Conservation (phyloP, 768 basidiomycete genomes). For the Imleria badia region DNA sequence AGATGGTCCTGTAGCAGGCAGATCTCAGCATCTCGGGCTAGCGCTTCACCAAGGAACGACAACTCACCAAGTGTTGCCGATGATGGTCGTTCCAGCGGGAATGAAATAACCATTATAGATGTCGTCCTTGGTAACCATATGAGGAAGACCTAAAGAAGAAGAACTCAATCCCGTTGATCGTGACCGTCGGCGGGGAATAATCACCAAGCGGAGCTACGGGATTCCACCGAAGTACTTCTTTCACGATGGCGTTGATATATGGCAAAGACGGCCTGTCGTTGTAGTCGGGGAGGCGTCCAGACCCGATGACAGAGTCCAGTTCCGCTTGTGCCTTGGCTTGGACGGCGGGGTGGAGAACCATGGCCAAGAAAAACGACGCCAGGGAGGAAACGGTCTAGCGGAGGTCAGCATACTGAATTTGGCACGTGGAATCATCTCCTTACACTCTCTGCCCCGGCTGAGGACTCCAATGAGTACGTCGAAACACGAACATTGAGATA, state of each 20-base stretch:
- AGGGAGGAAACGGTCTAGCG: slow-evolving; percentile 31
- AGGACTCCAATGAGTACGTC: slow-evolving; percentile 1
- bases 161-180: slow-evolving; percentile 8
- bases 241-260: slow-evolving; percentile 30
- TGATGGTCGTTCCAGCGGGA: slow-evolving; percentile 46
- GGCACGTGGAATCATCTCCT: background rate
- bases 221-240: slow-evolving; percentile 34
- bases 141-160: slow-evolving; percentile 28
- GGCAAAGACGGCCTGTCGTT: slow-evolving; percentile 28
- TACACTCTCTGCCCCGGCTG: slow-evolving; percentile 43
- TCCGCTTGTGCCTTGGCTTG: slow-evolving; percentile 32
- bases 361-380: slow-evolving; percentile 31
- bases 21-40: slow-evolving; percentile 3
- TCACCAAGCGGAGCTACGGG: slow-evolving; percentile 35
- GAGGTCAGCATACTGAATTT: background rate
- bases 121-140: slow-evolving; percentile 35
- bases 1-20: slow-evolving; percentile 32
- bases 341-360: slow-evolving; percentile 28
- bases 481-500: background rate
- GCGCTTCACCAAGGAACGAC: background rate
- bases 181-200: slow-evolving; percentile 12
- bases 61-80: slow-evolving; percentile 57
- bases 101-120: slow-evolving; percentile 32
- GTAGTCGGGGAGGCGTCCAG: slow-evolving; percentile 32
- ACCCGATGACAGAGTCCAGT: slow-evolving; percentile 25